Evolutionary conservation across 2,329 filamentous ascomycete genomes (phyloP), one percentile per base, ranked within the genome.

Genomic region (Colletotrichum viniferum): DNA sequence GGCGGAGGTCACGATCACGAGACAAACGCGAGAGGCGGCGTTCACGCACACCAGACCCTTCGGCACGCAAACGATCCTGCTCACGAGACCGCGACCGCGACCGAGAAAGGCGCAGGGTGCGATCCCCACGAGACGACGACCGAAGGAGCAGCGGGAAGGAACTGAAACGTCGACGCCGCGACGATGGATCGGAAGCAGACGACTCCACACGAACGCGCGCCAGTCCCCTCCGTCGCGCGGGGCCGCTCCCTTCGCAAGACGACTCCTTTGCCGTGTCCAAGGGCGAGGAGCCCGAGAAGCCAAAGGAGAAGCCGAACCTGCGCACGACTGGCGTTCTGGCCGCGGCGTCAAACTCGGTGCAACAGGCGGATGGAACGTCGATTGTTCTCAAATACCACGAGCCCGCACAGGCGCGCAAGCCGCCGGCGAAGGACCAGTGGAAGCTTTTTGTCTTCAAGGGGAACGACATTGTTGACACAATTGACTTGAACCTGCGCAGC

Each of bases 381-480:
- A 92, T 98, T 70, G 92, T 95, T 4, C 90, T 99, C 62, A 98
- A 98, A 87, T 99, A 99, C 84, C 95, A 98, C 86, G 97, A 99
- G 85, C 97, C 97, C 2, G 87, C 95, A 13, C 97, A 99, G 86
- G 95, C 96, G 65, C 94, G 97, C 74, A 98, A 98, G 79, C 95
- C 97, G 0, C 90, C 96, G 0, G 82, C 93, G 1, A 93, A 92
- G 70, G 92, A 97, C 79, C 87, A 91, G 73, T 99, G 96, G 96
- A 94, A 95, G 76, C 87, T 99, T 63, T 98, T 97, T 82, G 91
- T 98, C 26, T 99, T 99, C 90, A 98, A 98, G 82, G 94, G 92
- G 13, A 84, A 90, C 32, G 94, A 96, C 72, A 89, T 97, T 4
- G 84, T 98, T 38, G 95, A 98, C 81, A 97, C 95, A 2, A 89